Percentiles rank a stretch among this genome's conserved stretches.
Evolutionary conservation across 139 green algal genomes (phyloP).

Genomic region (Chlorella sp.): DNA sequence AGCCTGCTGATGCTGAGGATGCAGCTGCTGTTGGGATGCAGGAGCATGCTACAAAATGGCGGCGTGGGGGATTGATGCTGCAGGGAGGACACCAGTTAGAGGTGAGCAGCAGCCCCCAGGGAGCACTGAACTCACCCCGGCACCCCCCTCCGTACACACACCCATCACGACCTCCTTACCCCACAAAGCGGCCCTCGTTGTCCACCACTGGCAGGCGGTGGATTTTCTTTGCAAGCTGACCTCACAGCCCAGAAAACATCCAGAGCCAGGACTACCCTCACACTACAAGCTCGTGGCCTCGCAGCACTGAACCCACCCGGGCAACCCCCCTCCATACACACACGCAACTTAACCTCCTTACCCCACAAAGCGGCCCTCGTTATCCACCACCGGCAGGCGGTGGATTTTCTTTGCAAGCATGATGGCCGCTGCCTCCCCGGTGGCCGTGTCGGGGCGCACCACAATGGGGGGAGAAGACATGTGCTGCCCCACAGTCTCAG

Average conservation of each 20-base stretch:
- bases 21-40: no score
- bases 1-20: no score
- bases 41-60: no score
- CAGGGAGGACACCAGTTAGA: no score
- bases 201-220: background rate
- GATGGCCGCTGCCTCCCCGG: conserved; percentile 65
- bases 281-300: no score
- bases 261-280: no score
- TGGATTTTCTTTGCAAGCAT: conserved; percentile 79
- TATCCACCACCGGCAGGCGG: conserved; percentile 75
- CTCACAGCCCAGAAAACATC: no score
- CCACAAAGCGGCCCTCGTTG: background rate
- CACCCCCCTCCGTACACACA: no score
- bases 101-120: no score
- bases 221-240: no score
- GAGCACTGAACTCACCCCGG: background rate
- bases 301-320: background rate
- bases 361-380: conserved; percentile 48
- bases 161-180: background rate
- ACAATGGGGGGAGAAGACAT: conserved; percentile 74
- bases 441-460: conserved; percentile 37
- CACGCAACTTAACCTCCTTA: no score
- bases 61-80: background rate
- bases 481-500: conserved; percentile 59
- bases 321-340: no score